Evolutionary conservation across 441 rosid genomes (phyloP), one percentile per base, ranked within the genome.

Genomic region (Flueggea neowawraea): DNA sequence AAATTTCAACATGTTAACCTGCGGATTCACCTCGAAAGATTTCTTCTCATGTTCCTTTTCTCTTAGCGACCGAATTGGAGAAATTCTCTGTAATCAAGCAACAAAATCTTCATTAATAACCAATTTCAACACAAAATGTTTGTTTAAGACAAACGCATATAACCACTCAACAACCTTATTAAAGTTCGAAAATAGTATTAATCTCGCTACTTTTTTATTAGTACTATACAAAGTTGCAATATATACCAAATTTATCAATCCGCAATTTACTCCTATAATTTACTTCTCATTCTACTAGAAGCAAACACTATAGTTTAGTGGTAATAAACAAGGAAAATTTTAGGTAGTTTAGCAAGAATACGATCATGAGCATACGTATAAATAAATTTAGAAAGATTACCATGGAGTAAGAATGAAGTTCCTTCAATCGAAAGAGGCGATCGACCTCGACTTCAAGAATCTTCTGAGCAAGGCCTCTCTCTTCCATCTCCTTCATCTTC

Each of bases 381-480:
- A 22, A 22, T 22, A 22, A 22, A 22, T 22, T 22, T 22, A n/a
- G 12, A 17, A 10, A 3, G 50, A 4, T 66, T 82, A 90, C 95
- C 72, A 74, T 67, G 52, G 83, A 79, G 61, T 69, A 77, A 33
- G 78, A 71, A 44, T 82, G 80, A 60, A 90, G 87, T 78, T 90
- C 79, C 72, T 86, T 90, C 69, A 88, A 60, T 57, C 97, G 67
- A 64, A 70, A 90, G 62, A 90, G 81, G 15, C 94, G 81, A 75
- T 91, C 96, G 22, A 91, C 94, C 57, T 91, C 90, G 54, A 85
- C 75, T 74, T 91, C 97, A 10, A 86, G 80, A 67, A 39, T 52
- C 74, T 73, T 88, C 66, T 91, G 96, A 50, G 62, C 55, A 44
- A 84, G 89, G 5, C 88, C 90, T 71, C 89, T 81, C 52, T 69